A percentile compares a stretch with the other conserved stretches of the same genome.
Conservation (phyloP, 345 rosid genomes). For the Salix brachista region DNA sequence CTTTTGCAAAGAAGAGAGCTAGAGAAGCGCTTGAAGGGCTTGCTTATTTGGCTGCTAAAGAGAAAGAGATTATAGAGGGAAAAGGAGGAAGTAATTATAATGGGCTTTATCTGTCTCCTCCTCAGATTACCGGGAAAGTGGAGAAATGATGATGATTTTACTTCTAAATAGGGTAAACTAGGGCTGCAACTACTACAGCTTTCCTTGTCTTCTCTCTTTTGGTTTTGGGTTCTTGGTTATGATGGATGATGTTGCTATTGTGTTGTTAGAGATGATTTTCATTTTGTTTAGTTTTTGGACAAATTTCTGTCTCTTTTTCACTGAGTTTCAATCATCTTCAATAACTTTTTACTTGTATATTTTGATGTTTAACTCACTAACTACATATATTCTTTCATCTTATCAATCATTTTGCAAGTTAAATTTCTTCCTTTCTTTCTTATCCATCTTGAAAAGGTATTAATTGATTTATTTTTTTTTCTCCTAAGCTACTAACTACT, state of each 20-base stretch:
- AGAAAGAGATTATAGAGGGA: slow-evolving; percentile 7
- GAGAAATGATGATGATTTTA: background rate
- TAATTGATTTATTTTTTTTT: no score
- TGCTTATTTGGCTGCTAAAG: slow-evolving; percentile 27
- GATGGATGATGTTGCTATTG: background rate
- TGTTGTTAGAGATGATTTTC: background rate
- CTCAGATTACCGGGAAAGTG: background rate
- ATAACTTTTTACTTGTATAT: background rate
- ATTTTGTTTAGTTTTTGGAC: background rate
- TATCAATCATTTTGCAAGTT: no score
- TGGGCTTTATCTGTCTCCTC: background rate
- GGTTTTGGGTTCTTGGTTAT: background rate
- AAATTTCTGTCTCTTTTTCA: background rate
- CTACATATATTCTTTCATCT: no score
- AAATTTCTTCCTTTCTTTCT: no score
- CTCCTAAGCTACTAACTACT: no score
- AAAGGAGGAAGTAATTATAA: background rate
- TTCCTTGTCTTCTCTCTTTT: no score
- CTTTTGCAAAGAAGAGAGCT: slow-evolving; percentile 41
- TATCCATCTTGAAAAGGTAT: no score
- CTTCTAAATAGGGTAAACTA: no score
- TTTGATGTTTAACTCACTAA: no score
- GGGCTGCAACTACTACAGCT: no score
- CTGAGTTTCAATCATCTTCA: background rate
- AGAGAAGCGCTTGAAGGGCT: slow-evolving; percentile 42